These are phyloP conservation scores for Phialocephala sp. DNA, from an alignment of 2,329 filamentous ascomycete genomes.

Conservation along the genomic window DNA sequence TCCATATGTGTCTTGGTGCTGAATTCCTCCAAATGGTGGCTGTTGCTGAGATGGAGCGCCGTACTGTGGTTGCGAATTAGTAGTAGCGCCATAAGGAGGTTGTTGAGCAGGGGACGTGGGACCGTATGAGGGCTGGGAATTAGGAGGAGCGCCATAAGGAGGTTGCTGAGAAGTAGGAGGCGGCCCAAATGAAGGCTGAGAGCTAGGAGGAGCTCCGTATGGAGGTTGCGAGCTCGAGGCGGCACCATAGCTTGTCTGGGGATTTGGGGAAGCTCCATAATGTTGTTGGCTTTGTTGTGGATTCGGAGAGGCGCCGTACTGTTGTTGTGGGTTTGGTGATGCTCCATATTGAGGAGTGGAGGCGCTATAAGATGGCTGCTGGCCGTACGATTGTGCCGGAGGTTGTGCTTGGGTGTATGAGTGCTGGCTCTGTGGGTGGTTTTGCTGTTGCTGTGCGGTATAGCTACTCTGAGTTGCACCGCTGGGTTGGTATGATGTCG, in stretches of 20 bases:
- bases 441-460: conserved; percentile 28
- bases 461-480: conserved; percentile 31
- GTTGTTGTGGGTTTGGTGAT: conserved; percentile 16
- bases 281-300: conserved; percentile 13
- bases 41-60: conserved; percentile 30
- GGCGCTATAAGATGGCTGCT: conserved; percentile 21
- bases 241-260: not conserved
- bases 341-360: conserved; percentile 16
- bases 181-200: conserved; percentile 24
- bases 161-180: conserved; percentile 5
- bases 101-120: conserved; percentile 21
- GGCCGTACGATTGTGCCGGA: conserved; percentile 20
- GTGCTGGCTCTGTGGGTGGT: conserved; percentile 20
- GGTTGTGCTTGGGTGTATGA: conserved; percentile 23
- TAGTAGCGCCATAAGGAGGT: conserved; percentile 27
- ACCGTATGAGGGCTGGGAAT: conserved; percentile 18
- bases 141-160: conserved; percentile 15
- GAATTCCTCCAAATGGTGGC: conserved; percentile 36
- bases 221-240: conserved; percentile 1
- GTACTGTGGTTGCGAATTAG: conserved; percentile 2
- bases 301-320: conserved; percentile 26
- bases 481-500: conserved; percentile 61
- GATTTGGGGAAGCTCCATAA: conserved; percentile 25
- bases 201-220: conserved; percentile 16
- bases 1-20: conserved; percentile 36